Evolutionary conservation across 805 yeast genomes (phyloP).

Genomic region (Torulaspora delbrueckii): DNA sequence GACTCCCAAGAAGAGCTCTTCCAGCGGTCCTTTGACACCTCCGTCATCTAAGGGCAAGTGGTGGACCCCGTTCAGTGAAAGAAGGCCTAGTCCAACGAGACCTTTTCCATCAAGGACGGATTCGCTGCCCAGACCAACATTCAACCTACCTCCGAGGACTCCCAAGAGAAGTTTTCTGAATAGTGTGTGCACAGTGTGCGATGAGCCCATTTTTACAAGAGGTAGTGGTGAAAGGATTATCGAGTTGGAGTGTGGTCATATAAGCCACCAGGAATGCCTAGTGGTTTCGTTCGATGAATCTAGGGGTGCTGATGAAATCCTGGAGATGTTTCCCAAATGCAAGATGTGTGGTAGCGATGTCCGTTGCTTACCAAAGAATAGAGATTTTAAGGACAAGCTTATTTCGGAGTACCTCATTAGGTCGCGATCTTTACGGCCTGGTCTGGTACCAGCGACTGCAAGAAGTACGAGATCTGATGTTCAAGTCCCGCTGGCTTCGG

Average conservation of each 20-base stretch:
- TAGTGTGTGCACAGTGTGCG: slow-evolving; percentile 42
- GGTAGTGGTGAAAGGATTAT: slow-evolving; percentile 43
- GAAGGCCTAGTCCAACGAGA: slow-evolving; percentile 18
- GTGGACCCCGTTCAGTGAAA: slow-evolving; percentile 22
- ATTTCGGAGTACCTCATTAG: slow-evolving; percentile 25
- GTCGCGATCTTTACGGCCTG: neutral
- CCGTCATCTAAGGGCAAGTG: slow-evolving; percentile 21
- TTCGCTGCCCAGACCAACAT: slow-evolving; percentile 29
- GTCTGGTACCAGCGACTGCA: neutral
- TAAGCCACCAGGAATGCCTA: slow-evolving; percentile 56
- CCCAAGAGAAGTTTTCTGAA: slow-evolving; percentile 28
- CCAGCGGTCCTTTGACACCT: slow-evolving; percentile 9
- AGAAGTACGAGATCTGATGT: slow-evolving; percentile 1
- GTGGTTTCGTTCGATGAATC: slow-evolving; percentile 36
- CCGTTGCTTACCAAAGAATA: slow-evolving; percentile 30
- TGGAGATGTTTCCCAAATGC: slow-evolving; percentile 29
- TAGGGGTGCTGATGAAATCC: slow-evolving; percentile 13
- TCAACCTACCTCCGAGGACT: slow-evolving; percentile 14
- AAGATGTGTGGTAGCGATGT: slow-evolving; percentile 17
- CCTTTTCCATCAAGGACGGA: slow-evolving; percentile 24
- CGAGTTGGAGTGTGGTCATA: slow-evolving; percentile 50
- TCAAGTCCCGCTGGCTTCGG: slow-evolving; percentile 1
- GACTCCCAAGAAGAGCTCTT: slow-evolving; percentile 11
- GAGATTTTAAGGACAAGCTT: slow-evolving; percentile 26
- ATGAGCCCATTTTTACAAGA: slow-evolving; percentile 45